Conservation (phyloP, 495 filamentous ascomycete species). For the Xylaria scruposa region DNA sequence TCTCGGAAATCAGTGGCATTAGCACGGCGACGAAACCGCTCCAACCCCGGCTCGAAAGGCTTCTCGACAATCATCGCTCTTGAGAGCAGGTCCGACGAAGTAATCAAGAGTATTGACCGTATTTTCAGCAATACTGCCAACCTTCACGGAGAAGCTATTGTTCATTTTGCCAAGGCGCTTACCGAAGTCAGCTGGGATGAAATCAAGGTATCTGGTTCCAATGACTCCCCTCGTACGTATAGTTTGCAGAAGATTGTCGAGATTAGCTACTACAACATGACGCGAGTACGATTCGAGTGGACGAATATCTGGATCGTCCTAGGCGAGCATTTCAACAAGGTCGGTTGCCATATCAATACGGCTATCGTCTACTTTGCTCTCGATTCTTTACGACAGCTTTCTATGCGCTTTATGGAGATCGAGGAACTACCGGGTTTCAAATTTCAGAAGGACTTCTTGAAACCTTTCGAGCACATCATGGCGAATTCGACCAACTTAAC, state of each 20-base stretch:
- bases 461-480: slow-evolving; percentile 98
- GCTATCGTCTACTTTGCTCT: slow-evolving; percentile 96
- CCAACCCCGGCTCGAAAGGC: slow-evolving; percentile 65
- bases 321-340: slow-evolving; percentile 96
- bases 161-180: slow-evolving; percentile 93
- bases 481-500: slow-evolving; percentile 85
- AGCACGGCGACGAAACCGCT: slow-evolving; percentile 67
- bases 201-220: slow-evolving; percentile 94
- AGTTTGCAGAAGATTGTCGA: slow-evolving; percentile 98
- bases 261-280: slow-evolving; percentile 99
- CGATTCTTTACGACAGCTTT: slow-evolving; percentile 91
- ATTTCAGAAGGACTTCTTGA: slow-evolving; percentile 99
- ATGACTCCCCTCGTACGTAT: slow-evolving; percentile 92
- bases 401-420: slow-evolving; percentile 98
- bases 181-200: slow-evolving; percentile 99
- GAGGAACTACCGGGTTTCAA: slow-evolving; percentile 98
- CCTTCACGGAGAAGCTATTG: slow-evolving; percentile 91
- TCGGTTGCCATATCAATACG: slow-evolving; percentile 94
- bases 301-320: slow-evolving; percentile 95
- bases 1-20: slow-evolving; percentile 75
- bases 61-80: slow-evolving; percentile 89
- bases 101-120: slow-evolving; percentile 88
- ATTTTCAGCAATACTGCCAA: slow-evolving; percentile 97
- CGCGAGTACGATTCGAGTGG: slow-evolving; percentile 96
- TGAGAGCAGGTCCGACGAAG: slow-evolving; percentile 88